Evolutionary conservation across 805 yeast genomes (phyloP).

Genomic region (Starmerella scarabaei): DNA sequence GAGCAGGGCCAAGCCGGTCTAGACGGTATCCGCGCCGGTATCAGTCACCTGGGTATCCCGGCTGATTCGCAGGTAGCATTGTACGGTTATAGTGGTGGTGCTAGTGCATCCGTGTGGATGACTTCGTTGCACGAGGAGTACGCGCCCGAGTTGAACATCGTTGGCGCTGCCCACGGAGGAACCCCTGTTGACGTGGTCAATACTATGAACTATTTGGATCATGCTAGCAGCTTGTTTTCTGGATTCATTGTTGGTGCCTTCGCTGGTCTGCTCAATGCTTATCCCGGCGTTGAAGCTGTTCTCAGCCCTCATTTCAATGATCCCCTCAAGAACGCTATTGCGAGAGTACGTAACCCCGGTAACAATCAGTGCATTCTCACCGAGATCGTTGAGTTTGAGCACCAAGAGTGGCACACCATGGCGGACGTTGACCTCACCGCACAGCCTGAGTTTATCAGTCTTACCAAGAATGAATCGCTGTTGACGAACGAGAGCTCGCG

Average conservation of each 20-base stretch:
- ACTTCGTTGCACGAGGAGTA: slow-evolving; percentile 21
- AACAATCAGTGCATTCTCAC: slow-evolving; percentile 1
- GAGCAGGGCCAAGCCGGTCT: slow-evolving; percentile 22
- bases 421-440: slow-evolving; percentile 16
- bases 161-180: slow-evolving; percentile 17
- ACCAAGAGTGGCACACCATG: neutral
- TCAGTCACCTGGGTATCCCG: neutral
- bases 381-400: neutral
- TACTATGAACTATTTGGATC: slow-evolving; percentile 10
- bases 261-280: slow-evolving; percentile 17
- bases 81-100: slow-evolving; percentile 12
- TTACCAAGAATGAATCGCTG: slow-evolving; percentile 5
- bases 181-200: slow-evolving; percentile 14
- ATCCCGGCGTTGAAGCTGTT: slow-evolving; percentile 11
- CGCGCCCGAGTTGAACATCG: slow-evolving; percentile 23
- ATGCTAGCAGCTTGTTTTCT: slow-evolving; percentile 8
- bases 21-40: slow-evolving; percentile 21
- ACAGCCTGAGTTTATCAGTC: slow-evolving; percentile 5
- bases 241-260: slow-evolving; percentile 17
- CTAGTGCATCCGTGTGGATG: slow-evolving; percentile 23
- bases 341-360: neutral
- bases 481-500: slow-evolving; percentile 4
- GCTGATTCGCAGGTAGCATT: slow-evolving; percentile 3
- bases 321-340: neutral
- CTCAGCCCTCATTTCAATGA: slow-evolving; percentile 1